phyloP scores from a whole-genome alignment of 2,329 filamentous ascomycete species.

The Magnaporthiopsis rhizophila region DNA sequence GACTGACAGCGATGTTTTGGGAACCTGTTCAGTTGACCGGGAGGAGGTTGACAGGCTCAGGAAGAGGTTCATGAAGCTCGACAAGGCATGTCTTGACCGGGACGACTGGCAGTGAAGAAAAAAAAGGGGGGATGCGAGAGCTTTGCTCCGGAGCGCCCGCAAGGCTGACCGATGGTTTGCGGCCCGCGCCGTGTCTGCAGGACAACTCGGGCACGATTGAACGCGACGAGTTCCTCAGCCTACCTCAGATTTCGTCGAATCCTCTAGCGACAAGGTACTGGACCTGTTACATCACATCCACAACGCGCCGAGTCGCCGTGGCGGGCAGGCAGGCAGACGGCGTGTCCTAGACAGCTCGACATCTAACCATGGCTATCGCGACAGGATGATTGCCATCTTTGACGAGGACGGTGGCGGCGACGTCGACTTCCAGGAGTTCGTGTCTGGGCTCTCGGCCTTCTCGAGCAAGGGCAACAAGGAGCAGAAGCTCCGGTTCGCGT shows the following conservation, averaged over 20 bases:
- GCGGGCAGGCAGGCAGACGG: no score
- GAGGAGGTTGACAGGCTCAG: slow-evolving; percentile 93
- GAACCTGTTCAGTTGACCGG: slow-evolving; percentile 63
- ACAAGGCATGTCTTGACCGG: slow-evolving; percentile 61
- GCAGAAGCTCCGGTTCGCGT: slow-evolving; percentile 94
- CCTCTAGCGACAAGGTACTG: slow-evolving; percentile 82
- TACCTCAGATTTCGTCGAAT: slow-evolving; percentile 96
- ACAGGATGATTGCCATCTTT: slow-evolving; percentile 96
- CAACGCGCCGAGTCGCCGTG: no score
- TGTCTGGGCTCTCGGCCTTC: slow-evolving; percentile 89
- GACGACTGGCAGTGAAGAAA: neutral
- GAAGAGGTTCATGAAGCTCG: slow-evolving; percentile 98
- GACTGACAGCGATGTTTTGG: neutral
- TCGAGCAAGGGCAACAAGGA: slow-evolving; percentile 98
- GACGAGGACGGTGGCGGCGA: slow-evolving; percentile 97
- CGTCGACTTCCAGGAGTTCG: slow-evolving; percentile 98
- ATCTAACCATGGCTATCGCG: neutral
- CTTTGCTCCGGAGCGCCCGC: neutral
- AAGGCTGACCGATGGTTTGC: neutral
- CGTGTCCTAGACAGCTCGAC: neutral
- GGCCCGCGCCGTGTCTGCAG: slow-evolving; percentile 35
- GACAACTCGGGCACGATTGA: slow-evolving; percentile 98
- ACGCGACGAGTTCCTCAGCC: slow-evolving; percentile 92
- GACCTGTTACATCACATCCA: no score
- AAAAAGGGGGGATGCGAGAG: neutral